These are phyloP conservation scores for Syzygium oleosum DNA, from an alignment of 345 rosid genomes.

Conservation along the genomic window DNA sequence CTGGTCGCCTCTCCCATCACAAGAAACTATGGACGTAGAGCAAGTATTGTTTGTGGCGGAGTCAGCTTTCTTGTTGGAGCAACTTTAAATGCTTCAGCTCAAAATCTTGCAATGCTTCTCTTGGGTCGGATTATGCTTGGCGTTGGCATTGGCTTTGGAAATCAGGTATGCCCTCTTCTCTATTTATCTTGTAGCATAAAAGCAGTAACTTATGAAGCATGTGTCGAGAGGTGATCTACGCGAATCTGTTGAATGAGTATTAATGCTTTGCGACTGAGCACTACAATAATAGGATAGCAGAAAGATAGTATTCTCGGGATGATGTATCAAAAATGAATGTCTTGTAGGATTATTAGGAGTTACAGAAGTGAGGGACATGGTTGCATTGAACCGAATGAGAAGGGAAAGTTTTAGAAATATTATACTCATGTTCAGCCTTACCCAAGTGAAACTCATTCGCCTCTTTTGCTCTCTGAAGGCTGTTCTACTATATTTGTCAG, in stretches of 20 bases:
- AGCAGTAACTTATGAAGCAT: not conserved
- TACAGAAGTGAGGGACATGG: not conserved
- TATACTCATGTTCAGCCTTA: not conserved
- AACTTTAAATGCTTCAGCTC: constrained; percentile 59
- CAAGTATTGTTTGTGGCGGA: constrained; percentile 82
- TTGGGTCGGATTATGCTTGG: constrained; percentile 84
- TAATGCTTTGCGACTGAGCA: not conserved
- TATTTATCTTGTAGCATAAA: not conserved
- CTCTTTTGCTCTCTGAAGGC: constrained; percentile 28
- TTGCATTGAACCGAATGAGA: not conserved
- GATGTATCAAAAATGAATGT: not conserved
- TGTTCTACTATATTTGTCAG: constrained; percentile 81
- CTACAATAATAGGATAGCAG: not conserved
- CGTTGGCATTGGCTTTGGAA: constrained; percentile 92
- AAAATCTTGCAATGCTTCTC: constrained; percentile 68
- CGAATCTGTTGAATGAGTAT: not conserved
- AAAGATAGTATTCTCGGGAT: not conserved
- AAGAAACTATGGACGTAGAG: constrained; percentile 65
- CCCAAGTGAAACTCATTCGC: not conserved
- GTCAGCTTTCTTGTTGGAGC: constrained; percentile 73
- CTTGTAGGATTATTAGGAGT: not conserved
- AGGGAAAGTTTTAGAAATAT: not conserved
- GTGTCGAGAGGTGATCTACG: not conserved
- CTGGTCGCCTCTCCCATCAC: constrained; percentile 76
- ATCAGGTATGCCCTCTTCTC: constrained; percentile 44